Evolutionary conservation across 768 basidiomycete genomes (phyloP), one percentile per base, ranked within the genome.

Genomic region (Phaffia tasmanica): DNA sequence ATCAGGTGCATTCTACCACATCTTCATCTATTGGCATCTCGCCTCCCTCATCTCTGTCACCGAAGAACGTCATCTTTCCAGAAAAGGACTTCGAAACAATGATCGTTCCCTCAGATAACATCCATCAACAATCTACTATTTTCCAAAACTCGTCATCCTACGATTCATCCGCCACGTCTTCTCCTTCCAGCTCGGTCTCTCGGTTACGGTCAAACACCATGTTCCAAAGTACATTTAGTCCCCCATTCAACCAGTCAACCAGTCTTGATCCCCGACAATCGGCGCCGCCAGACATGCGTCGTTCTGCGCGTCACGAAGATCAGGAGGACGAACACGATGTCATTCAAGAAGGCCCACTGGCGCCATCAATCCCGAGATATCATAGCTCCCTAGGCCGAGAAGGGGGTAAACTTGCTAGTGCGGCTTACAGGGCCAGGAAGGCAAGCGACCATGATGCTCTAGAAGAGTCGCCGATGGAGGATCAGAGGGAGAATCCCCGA

Each of bases 351-450:
- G 27, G 29, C 29, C 49, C 49, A 1, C 21, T 25, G 5, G 42
- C 32, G 29, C 42, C 48, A 2, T 35, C 57, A n/a, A 6, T 58
- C n/a, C 61, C 49, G 49, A 32, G 48, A 30, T 51, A 23, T 30
- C 61, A 62, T 50, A 48, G 46, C 14, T 29, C 57, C 18, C 29
- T 50, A 42, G 35, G 35, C 35, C 4, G 11, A 42, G 35, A 69
- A 64, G 50, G 61, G 15, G 9, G 27, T 56, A 47, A 57, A 63
- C n/a, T 61, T 50, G 16, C 27, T 63, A n/a, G 67, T 63, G 47
- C 35, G 32, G 57, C 63, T 59, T 0, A 56, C 35, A 58, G 9
- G 50, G 56, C 1, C 62, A 63, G 42, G 48, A 62, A 15, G 23
- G 19, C 46, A 42, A 27, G 27, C 25, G 50, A 50, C 29, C 48